Evolutionary conservation across 441 rosid species (phyloP), one percentile per base, ranked within the genome.

Genomic region (Melastoma candidum): DNA sequence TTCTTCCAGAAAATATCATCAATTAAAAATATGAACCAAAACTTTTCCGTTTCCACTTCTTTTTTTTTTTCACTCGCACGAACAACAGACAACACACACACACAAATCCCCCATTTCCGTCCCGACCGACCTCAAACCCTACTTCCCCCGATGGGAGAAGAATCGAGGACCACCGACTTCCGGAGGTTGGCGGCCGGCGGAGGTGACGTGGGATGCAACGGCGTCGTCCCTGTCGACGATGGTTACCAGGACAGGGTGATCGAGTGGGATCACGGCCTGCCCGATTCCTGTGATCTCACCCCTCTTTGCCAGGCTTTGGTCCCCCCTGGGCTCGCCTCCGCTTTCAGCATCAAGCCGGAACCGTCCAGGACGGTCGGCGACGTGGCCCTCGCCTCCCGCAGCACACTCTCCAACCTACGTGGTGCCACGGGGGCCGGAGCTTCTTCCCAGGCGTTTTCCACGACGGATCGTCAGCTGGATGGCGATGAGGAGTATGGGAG

Each of bases 241-340:
- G 82, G 70, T 17, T 83, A 73, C 44, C 89, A 81, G 4, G 85
- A 79, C 48, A 76, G 90, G 44, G 75, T 90, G 46, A 12, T 27
- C 1, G 96, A 82, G 49, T 94, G 97, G 99, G 99, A 83, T 81
- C 61, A 66, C 67, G 99, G 99, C 4, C 55, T 94, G 17, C 99
- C 99, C 0, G 58, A 54, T 63, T 77, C 65, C 45, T 82, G 71
- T n/a, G 96, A 94, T 39, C 72, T 94, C 12, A 75, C 95, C 2
- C 90, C 99, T 25, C 77, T 94, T 27, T 80, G 85, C 3, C 87
- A 83, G 67, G 56, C 63, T 43, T 68, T 94, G 62, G 59, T 94
- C 56, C 89, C 99, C 0, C 72, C 71, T 66, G 87, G 79, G 62
- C 89, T 94, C 10, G 96, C 95, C 1, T 76, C 82, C 48, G 97